Percentiles rank a stretch among this genome's conserved stretches.
These are phyloP conservation scores for Paecilomyces dactylethromorphus DNA, from an alignment of 2,329 filamentous ascomycete species.

Conservation along the genomic window DNA sequence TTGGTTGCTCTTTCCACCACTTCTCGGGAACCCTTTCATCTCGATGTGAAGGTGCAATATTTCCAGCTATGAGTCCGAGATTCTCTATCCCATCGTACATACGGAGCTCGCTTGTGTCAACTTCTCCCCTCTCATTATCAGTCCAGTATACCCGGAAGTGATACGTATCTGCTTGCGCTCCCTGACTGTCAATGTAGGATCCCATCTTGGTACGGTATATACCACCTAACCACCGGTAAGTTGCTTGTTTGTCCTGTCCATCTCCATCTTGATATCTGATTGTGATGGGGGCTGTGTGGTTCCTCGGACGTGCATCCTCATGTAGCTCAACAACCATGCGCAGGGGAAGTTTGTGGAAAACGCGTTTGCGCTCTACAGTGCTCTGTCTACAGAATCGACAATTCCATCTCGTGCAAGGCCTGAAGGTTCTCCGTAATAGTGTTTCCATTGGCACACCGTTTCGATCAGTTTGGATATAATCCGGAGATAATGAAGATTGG, in stretches of 20 bases:
- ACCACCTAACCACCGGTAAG: conserved; percentile 33
- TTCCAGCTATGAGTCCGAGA: conserved; percentile 21
- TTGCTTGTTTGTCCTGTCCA: conserved; percentile 10
- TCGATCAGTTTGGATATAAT: conserved; percentile 6
- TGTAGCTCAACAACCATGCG: conserved; percentile 20
- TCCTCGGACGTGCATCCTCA: conserved; percentile 8
- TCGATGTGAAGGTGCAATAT: conserved; percentile 5
- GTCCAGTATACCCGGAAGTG: conserved; percentile 26
- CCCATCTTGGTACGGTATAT: conserved; percentile 18
- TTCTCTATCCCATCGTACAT: conserved; percentile 24
- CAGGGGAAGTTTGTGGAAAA: conserved; percentile 18
- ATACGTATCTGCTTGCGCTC: not conserved
- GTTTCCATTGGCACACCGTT: conserved; percentile 12
- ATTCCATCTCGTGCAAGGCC: not conserved
- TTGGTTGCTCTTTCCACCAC: conserved; percentile 13
- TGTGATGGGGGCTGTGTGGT: conserved; percentile 18
- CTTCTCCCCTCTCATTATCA: conserved; percentile 21
- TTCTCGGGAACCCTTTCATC: conserved; percentile 17
- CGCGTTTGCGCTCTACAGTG: conserved; percentile 2
- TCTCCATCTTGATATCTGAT: conserved; percentile 16
- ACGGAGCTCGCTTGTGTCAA: conserved; percentile 11
- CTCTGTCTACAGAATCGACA: conserved; percentile 1
- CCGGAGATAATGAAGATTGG: conserved; percentile 8
- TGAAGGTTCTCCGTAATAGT: conserved; percentile 15
- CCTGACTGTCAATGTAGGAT: not conserved